Percentiles rank a stretch among this genome's conserved stretches.
phyloP scores from a whole-genome alignment of 768 basidiomycete species.

The Rossbeevera mucosa region DNA sequence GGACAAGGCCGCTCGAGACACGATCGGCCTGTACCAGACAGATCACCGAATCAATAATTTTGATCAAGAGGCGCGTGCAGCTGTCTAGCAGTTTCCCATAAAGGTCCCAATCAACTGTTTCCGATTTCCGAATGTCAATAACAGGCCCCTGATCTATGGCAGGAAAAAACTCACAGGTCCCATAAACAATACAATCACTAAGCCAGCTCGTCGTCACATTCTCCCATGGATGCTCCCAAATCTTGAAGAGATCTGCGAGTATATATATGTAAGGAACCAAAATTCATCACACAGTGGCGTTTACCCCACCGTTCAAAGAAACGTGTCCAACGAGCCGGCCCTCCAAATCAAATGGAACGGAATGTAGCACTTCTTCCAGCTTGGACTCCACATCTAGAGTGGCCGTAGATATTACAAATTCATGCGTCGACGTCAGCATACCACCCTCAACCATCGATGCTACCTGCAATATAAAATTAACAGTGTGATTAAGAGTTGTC shows the following conservation, averaged over 20 bases:
- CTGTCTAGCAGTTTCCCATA: conserved; percentile 44
- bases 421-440: conserved; percentile 36
- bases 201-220: conserved; percentile 19
- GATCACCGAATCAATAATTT: conserved; percentile 27
- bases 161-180: conserved; percentile 41
- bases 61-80: conserved; percentile 39
- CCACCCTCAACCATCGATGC: conserved; percentile 44
- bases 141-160: background rate
- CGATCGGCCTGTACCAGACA: conserved; percentile 28
- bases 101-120: conserved; percentile 54
- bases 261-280: background rate
- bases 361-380: conserved; percentile 40
- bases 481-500: background rate
- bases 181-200: conserved; percentile 27
- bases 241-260: conserved; percentile 23
- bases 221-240: conserved; percentile 24
- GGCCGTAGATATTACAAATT: conserved; percentile 48
- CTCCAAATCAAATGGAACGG: conserved; percentile 48
- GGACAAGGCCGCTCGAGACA: conserved; percentile 28
- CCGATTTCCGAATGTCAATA: conserved; percentile 1
- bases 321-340: conserved; percentile 51
- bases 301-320: conserved; percentile 43
- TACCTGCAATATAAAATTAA: conserved; percentile 36
- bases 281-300: conserved; percentile 10
- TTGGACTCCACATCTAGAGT: conserved; percentile 57